phyloP scores from a whole-genome alignment of 2,329 filamentous ascomycete genomes.

The Cladorrhinum sp. region DNA sequence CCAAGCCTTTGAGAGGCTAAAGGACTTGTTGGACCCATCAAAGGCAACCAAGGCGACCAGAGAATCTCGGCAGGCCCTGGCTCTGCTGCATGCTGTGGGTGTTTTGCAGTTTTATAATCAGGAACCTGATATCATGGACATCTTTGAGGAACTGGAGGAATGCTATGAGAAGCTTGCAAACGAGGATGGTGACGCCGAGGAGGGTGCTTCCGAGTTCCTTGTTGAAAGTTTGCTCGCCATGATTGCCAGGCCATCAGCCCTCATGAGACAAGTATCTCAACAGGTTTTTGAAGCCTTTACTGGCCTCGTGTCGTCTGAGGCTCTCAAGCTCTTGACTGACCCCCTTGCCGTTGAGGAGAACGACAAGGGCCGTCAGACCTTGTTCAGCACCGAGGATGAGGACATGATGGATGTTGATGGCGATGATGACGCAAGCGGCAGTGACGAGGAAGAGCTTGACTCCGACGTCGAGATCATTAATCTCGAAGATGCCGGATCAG shows the following conservation, averaged over 20 bases:
- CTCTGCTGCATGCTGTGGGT: conserved; percentile 78
- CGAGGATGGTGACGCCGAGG: conserved; percentile 49
- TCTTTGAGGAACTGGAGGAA: conserved; percentile 76
- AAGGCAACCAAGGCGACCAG: conserved; percentile 23
- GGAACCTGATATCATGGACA: conserved; percentile 78
- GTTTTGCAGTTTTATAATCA: conserved; percentile 88
- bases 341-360: conserved; percentile 78
- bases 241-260: conserved; percentile 76
- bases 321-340: conserved; percentile 63
- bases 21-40: conserved; percentile 47
- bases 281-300: conserved; percentile 86
- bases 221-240: conserved; percentile 90
- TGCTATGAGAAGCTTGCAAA: conserved; percentile 68
- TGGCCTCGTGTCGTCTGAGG: conserved; percentile 67
- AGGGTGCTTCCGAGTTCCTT: conserved; percentile 65
- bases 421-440: conserved; percentile 41
- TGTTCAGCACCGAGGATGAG: conserved; percentile 71
- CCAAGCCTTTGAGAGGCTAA: conserved; percentile 44
- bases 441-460: conserved; percentile 40
- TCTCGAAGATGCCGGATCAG: conserved; percentile 41
- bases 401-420: conserved; percentile 53
- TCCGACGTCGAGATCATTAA: conserved; percentile 44
- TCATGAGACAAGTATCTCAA: conserved; percentile 82
- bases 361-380: conserved; percentile 75
- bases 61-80: conserved; percentile 60